Percentiles rank a stretch among this genome's conserved stretches.
Evolutionary conservation across 1,284 basidiomycete species (phyloP).

Genomic region (Ceratobasidium sp.): DNA sequence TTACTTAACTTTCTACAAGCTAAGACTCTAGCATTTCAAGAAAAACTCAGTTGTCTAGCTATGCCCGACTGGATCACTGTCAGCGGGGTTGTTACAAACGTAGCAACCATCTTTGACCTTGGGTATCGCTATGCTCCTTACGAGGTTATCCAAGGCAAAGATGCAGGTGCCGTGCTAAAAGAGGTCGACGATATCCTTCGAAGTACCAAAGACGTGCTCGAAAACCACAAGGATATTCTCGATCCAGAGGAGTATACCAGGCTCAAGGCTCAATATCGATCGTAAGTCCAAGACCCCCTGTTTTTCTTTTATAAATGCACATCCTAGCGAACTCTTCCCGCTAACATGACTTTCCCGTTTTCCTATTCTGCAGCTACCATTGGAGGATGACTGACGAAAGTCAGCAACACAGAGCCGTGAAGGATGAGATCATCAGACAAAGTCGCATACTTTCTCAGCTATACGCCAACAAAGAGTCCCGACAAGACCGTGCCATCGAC

Average conservation of each 20-base stretch:
- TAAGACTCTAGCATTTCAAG: no score
- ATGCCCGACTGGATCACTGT: slow-evolving; percentile 13
- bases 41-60: not conserved
- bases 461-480: not conserved
- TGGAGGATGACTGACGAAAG: slow-evolving; percentile 5
- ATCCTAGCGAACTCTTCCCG: no score
- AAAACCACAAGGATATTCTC: not conserved
- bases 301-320: not conserved
- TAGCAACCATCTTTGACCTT: not conserved
- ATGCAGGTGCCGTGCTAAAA: not conserved
- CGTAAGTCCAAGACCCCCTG: not conserved
- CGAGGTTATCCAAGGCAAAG: not conserved
- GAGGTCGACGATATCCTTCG: slow-evolving; percentile 1
- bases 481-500: no score
- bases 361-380: not conserved
- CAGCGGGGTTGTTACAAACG: slow-evolving; percentile 4
- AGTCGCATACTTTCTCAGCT: not conserved
- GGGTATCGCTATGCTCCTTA: not conserved
- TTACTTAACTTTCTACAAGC: no score
- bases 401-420: not conserved
- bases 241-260: not conserved
- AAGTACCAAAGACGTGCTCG: not conserved
- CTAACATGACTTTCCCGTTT: no score
- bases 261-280: not conserved
- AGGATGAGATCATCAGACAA: not conserved